Evolutionary conservation across 768 basidiomycete genomes (phyloP), one percentile per base, ranked within the genome.

Genomic region (Naganishia friedmannii): DNA sequence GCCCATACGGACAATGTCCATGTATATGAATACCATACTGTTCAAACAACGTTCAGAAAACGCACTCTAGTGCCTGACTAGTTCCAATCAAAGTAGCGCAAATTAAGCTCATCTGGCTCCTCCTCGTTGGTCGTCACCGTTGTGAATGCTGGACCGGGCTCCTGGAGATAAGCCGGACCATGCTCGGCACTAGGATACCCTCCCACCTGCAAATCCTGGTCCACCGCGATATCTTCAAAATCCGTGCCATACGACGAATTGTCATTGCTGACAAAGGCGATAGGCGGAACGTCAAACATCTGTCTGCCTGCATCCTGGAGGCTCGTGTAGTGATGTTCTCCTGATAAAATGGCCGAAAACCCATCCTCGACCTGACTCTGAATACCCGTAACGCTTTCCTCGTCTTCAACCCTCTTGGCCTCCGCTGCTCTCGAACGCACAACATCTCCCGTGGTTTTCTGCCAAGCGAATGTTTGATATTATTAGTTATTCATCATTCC

Each of bases 191-290:
- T 23, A 10, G 4, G 34, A 39, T 34, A 10, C 1, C 26, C 42
- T 29, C 37, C 32, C 37, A 10, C 23, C 26, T 17, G 23, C 23
- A 42, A 23, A 13, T 63, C 13, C n/a, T 63, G 23, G 12, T 63
- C 60, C 10, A n/a, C n/a, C 1, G 39, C 23, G 26, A 63, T 63
- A 19, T 29, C 39, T 42, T 63, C 60, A n/a, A 63, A 63, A 19
- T 63, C 60, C 7, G 60, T 63, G 39, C 42, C 39, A 23, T 23
- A 63, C 23, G 60, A 63, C 12, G 60, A 63, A 26, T 45, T 9
- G 15, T 29, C 60, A 9, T 63, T 23, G 37, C 39, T 63, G 7
- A 10, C 23, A 13, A 26, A 19, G 17, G 39, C 37, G 15, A 45
- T 45, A 13, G 39, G 37, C 21, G 57, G 42, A 42, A 23, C 5